Conservation (phyloP, 2,329 filamentous ascomycete genomes). For the Fulvia fulva region DNA sequence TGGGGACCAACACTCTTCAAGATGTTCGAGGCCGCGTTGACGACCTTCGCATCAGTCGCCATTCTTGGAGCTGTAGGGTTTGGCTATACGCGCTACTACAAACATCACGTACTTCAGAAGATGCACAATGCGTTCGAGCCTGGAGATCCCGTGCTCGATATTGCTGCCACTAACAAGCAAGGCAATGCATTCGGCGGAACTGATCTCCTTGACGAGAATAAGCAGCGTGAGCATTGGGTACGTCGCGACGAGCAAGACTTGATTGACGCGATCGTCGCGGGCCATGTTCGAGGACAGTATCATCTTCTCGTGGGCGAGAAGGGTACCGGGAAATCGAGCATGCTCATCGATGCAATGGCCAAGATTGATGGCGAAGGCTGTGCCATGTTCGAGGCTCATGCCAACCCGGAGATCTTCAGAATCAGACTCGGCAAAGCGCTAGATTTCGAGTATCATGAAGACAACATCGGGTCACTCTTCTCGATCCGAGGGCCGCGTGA, state of each 20-base stretch:
- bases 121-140: slow-evolving; percentile 89
- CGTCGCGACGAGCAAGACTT: slow-evolving; percentile 73
- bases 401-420: slow-evolving; percentile 91
- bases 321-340: slow-evolving; percentile 92
- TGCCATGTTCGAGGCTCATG: slow-evolving; percentile 94
- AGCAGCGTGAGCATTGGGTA: slow-evolving; percentile 73
- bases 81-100: slow-evolving; percentile 61
- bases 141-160: slow-evolving; percentile 67
- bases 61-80: slow-evolving; percentile 61
- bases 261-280: slow-evolving; percentile 79
- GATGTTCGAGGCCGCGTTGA: slow-evolving; percentile 50
- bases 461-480: slow-evolving; percentile 95
- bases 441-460: slow-evolving; percentile 95
- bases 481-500: slow-evolving; percentile 90
- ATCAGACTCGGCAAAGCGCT: slow-evolving; percentile 88
- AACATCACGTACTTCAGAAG: slow-evolving; percentile 83
- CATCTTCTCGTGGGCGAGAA: slow-evolving; percentile 92
- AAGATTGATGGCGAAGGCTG: slow-evolving; percentile 85
- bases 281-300: slow-evolving; percentile 73
- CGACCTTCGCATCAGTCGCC: slow-evolving; percentile 49
- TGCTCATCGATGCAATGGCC: slow-evolving; percentile 93
- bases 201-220: slow-evolving; percentile 32
- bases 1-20: slow-evolving; percentile 43
- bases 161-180: slow-evolving; percentile 52
- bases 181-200: slow-evolving; percentile 22